phyloP scores from a whole-genome alignment of 176 grass and related monocot genomes.

The Juncus inflexus region DNA sequence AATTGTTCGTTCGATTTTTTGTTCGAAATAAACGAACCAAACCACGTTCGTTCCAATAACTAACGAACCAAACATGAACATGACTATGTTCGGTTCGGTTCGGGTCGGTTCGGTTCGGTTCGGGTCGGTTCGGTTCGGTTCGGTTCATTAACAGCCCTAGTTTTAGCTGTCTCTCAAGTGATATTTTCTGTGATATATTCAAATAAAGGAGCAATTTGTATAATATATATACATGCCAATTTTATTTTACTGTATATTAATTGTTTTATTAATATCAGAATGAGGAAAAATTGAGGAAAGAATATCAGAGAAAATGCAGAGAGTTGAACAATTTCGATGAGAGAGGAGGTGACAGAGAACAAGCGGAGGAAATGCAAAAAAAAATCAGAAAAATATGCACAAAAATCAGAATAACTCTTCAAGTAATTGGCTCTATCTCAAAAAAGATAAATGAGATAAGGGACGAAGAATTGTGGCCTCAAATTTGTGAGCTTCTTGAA shows the following conservation, averaged over 20 bases:
- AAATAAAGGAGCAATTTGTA: no score
- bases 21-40: no score
- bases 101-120: no score
- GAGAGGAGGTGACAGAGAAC: slow-evolving; percentile 41
- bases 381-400: slow-evolving; percentile 42
- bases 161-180: no score
- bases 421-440: slow-evolving; percentile 46
- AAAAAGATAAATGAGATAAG: slow-evolving; percentile 52
- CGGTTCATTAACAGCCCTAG: no score
- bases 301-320: slow-evolving; percentile 33
- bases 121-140: no score
- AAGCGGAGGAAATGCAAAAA: slow-evolving; percentile 37
- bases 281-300: slow-evolving; percentile 48
- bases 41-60: no score
- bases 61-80: no score
- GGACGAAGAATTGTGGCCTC: slow-evolving; percentile 68
- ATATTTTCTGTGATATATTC: no score
- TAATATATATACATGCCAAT: no score
- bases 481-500: slow-evolving; percentile 43
- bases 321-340: slow-evolving; percentile 21
- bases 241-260: no score
- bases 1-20: background rate
- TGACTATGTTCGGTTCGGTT: no score
- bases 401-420: slow-evolving; percentile 44
- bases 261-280: slow-evolving; percentile 33